Percentiles rank a stretch among this genome's conserved stretches.
These are phyloP conservation scores for Aspergillus neoniger DNA, from an alignment of 2,329 filamentous ascomycete genomes.

Conservation along the genomic window DNA sequence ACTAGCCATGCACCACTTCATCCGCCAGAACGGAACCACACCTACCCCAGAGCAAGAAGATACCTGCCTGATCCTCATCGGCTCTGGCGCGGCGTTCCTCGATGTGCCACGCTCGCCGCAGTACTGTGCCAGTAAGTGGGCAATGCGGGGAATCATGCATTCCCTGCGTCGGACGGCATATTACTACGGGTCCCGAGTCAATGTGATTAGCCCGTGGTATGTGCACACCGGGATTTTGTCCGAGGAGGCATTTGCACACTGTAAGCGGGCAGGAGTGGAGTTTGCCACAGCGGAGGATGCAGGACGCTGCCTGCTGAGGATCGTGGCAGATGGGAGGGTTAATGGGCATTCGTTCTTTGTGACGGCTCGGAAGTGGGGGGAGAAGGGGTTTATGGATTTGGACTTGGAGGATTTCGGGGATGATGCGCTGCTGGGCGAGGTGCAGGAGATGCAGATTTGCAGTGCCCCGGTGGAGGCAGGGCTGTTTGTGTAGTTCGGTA, in stretches of 20 bases:
- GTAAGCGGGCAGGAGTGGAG: neutral
- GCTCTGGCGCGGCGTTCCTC: slow-evolving; percentile 38
- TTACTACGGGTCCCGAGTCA: slow-evolving; percentile 39
- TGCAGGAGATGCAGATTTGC: slow-evolving; percentile 30
- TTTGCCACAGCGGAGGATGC: slow-evolving; percentile 8
- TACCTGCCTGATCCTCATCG: slow-evolving; percentile 37
- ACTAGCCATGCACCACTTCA: slow-evolving; percentile 46
- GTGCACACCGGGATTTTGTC: slow-evolving; percentile 6
- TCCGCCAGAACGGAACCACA: slow-evolving; percentile 30
- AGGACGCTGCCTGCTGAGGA: neutral
- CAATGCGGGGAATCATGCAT: slow-evolving; percentile 42
- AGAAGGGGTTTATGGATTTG: slow-evolving; percentile 37
- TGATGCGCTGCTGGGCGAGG: slow-evolving; percentile 27
- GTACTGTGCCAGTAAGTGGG: slow-evolving; percentile 43
- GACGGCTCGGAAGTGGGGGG: slow-evolving; percentile 34
- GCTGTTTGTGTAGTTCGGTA: slow-evolving; percentile 20
- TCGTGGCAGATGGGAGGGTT: slow-evolving; percentile 29
- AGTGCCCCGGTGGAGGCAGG: slow-evolving; percentile 25
- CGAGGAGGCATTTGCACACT: neutral
- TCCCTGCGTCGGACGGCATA: slow-evolving; percentile 34
- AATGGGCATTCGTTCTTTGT: slow-evolving; percentile 40
- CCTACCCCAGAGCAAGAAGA: slow-evolving; percentile 26
- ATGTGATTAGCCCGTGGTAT: slow-evolving; percentile 43
- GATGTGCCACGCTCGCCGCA: slow-evolving; percentile 35
- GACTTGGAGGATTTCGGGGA: slow-evolving; percentile 38